Percentiles rank a stretch among this genome's conserved stretches.
Conservation (phyloP, 305 asterid genomes). For the Fraxinus baroniana region DNA sequence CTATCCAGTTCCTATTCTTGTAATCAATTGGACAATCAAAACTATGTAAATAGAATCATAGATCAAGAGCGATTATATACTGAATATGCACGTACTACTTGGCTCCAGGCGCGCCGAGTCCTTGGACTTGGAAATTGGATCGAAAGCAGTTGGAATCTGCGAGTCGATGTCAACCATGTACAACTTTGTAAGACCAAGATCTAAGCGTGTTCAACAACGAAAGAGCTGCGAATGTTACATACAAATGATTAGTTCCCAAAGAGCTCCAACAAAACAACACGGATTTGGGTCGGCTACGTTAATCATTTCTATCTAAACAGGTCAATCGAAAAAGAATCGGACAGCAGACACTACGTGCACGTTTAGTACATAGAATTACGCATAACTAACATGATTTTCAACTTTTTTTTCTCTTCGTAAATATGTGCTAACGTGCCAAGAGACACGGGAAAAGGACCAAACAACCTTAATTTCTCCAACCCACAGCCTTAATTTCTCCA, state of each 20-base stretch:
- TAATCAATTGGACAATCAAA: no score
- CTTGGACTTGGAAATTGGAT: background rate
- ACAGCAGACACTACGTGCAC: background rate
- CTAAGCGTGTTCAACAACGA: background rate
- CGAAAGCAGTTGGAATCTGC: background rate
- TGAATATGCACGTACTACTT: background rate
- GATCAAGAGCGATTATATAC: no score
- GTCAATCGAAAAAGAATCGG: background rate
- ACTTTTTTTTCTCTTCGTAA: no score
- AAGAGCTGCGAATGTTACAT: background rate
- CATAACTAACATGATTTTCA: no score
- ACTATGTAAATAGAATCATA: no score
- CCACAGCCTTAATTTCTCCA: background rate
- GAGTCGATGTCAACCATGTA: background rate
- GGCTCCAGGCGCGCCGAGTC: background rate
- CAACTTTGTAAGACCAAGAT: background rate
- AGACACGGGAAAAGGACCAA: no score
- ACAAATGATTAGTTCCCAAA: background rate
- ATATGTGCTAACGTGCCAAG: no score
- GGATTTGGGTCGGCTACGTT: background rate
- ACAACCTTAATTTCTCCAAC: no score
- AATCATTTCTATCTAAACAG: background rate
- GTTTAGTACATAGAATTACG: background rate
- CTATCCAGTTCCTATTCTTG: no score
- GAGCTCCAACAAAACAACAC: background rate